phyloP scores from a whole-genome alignment of 2,329 filamentous ascomycete species.

The Basipetospora chlamydospora region DNA sequence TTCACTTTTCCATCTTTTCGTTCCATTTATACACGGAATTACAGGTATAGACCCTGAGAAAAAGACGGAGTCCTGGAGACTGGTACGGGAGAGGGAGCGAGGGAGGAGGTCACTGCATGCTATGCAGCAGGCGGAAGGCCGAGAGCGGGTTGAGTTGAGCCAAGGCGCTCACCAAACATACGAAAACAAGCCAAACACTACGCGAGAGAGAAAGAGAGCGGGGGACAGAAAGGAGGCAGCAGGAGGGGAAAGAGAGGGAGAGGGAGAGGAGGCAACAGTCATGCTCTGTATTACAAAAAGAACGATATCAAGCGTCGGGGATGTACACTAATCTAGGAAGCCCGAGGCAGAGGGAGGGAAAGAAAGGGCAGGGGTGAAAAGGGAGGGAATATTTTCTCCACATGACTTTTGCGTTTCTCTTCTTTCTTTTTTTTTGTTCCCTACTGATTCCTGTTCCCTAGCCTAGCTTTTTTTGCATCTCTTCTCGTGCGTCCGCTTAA shows the following conservation, averaged over 20 bases:
- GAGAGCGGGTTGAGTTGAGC: too few relatives aligned
- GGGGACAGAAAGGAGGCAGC: neutral
- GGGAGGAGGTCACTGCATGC: too few relatives aligned
- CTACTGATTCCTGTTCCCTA: neutral
- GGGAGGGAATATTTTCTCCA: slow-evolving; percentile 1
- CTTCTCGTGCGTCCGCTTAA: neutral
- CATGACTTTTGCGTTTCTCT: slow-evolving; percentile 9
- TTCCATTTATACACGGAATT: neutral
- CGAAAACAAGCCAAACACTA: too few relatives aligned
- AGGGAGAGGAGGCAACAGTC: neutral
- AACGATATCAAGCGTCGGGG: too few relatives aligned
- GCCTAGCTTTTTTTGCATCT: neutral
- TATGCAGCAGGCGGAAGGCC: too few relatives aligned
- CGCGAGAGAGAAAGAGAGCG: neutral
- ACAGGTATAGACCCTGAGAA: slow-evolving; percentile 1
- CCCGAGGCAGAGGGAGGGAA: neutral
- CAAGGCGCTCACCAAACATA: too few relatives aligned
- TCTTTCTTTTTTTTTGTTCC: neutral
- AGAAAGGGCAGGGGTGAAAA: neutral
- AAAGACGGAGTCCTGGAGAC: slow-evolving; percentile 1
- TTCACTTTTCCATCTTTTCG: neutral
- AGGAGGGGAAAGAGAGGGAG: neutral
- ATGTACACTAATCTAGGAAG: slow-evolving; percentile 1
- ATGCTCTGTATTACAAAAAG: neutral
- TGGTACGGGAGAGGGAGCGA: too few relatives aligned